phyloP scores from a whole-genome alignment of 768 basidiomycete genomes.

The Solioccasus polychromus region DNA sequence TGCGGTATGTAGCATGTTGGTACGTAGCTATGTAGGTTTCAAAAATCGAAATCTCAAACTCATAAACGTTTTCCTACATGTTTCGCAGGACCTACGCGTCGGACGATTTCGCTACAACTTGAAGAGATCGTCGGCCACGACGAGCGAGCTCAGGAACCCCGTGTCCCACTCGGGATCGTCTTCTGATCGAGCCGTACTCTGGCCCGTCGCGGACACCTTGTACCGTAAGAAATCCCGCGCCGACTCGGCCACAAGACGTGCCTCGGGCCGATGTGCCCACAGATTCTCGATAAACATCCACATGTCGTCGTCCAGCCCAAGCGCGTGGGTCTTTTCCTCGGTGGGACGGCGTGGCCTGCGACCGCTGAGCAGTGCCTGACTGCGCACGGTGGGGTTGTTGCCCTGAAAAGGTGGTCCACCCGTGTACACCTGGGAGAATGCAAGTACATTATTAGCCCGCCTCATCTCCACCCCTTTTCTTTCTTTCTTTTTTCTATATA shows the following conservation, averaged over 20 bases:
- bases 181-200: neutral
- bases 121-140: conserved; percentile 11
- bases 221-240: conserved; percentile 19
- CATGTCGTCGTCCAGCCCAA: conserved; percentile 30
- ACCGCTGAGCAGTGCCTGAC: conserved; percentile 13
- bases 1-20: conserved; percentile 10
- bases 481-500: neutral
- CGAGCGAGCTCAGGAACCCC: conserved; percentile 18
- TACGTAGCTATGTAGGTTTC: too few species aligned
- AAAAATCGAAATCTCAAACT: neutral
- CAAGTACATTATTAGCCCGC: neutral
- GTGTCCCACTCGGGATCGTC: conserved; percentile 26
- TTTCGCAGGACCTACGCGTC: too few species aligned
- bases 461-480: too few species aligned
- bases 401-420: conserved; percentile 25
- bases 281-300: conserved; percentile 31
- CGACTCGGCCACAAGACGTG: conserved; percentile 25
- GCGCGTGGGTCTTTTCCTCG: neutral
- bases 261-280: conserved; percentile 27
- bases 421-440: conserved; percentile 33
- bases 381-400: conserved; percentile 16
- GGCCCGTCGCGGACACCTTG: conserved; percentile 10
- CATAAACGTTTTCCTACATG: neutral
- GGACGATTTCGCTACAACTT: conserved; percentile 1
- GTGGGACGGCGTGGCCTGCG: conserved; percentile 19